Conservation (phyloP, 2,329 filamentous ascomycete genomes). For the Chalaropsis ovoidea region DNA sequence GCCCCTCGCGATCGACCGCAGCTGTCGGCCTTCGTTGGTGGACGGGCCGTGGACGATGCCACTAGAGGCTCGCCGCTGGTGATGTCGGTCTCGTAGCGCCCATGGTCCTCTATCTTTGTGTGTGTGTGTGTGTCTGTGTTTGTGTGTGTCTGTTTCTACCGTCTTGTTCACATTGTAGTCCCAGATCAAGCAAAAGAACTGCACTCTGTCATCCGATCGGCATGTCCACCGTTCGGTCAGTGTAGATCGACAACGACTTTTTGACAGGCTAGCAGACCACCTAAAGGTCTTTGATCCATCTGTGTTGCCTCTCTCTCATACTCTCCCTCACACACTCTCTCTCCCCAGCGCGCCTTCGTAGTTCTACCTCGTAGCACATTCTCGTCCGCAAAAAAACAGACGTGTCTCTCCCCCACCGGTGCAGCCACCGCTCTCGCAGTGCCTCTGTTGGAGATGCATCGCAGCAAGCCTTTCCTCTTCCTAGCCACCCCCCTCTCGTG, state of each 20-base stretch:
- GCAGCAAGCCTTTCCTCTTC: not conserved
- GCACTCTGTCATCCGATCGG: not conserved
- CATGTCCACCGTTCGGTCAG: constrained; percentile 1
- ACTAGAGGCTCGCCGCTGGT: not conserved
- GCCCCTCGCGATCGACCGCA: not conserved
- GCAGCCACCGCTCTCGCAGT: not conserved
- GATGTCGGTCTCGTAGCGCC: not conserved
- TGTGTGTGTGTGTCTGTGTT: not conserved
- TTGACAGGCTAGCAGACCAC: not conserved
- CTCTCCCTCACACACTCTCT: too few relatives aligned
- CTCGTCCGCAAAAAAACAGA: not conserved
- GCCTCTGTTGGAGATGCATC: not conserved
- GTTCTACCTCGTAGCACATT: not conserved
- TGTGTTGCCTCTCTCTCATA: too few relatives aligned
- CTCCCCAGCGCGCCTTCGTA: too few relatives aligned
- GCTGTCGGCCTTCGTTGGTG: not conserved
- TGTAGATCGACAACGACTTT: not conserved
- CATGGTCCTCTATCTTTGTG: not conserved
- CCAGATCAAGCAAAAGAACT: not conserved
- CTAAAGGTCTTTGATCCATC: not conserved
- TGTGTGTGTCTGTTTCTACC: not conserved
- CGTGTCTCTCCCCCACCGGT: not conserved
- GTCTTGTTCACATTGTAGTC: not conserved
- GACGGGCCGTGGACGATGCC: not conserved
- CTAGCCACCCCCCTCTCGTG: not conserved